A percentile compares a stretch with the other conserved stretches of the same genome.
These are phyloP conservation scores for Lachnellula suecica DNA, from an alignment of 2,329 filamentous ascomycete species.

Conservation along the genomic window DNA sequence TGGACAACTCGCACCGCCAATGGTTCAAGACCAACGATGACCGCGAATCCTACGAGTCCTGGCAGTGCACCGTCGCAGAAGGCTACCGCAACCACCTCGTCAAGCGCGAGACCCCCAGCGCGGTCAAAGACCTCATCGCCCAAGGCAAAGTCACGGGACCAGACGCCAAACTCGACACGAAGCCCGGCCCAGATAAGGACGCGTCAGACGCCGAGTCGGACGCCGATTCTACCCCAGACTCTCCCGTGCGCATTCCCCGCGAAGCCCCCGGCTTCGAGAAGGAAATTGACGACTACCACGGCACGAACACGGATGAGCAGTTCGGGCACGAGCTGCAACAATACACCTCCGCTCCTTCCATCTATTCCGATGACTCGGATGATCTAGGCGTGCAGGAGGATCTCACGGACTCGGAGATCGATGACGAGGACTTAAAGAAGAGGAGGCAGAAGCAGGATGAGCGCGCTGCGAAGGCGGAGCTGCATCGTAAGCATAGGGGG, in stretches of 20 bases:
- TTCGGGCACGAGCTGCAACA: constrained; percentile 14
- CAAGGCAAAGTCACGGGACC: background rate
- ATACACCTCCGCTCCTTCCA: constrained; percentile 9
- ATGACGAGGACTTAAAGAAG: constrained; percentile 21
- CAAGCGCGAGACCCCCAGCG: constrained; percentile 13
- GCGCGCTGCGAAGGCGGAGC: constrained; percentile 11
- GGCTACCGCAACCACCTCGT: constrained; percentile 18
- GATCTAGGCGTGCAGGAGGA: constrained; percentile 16
- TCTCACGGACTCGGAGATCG: constrained; percentile 21
- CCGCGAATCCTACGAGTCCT: constrained; percentile 16
- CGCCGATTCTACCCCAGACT: no score
- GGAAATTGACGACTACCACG: constrained; percentile 12
- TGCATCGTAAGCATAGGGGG: constrained; percentile 17
- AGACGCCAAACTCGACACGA: background rate
- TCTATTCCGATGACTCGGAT: constrained; percentile 11
- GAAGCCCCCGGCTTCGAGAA: constrained; percentile 15
- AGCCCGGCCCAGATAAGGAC: constrained; percentile 9
- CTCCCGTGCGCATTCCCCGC: constrained; percentile 14
- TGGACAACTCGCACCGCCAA: constrained; percentile 18
- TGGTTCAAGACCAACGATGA: constrained; percentile 20
- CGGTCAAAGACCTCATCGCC: constrained; percentile 7
- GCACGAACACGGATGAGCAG: constrained; percentile 4
- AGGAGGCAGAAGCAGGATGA: constrained; percentile 20
- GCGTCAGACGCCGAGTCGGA: background rate
- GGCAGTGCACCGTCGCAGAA: constrained; percentile 18